Conservation (phyloP, 805 yeast genomes). For the Kuraishia hungarica region DNA sequence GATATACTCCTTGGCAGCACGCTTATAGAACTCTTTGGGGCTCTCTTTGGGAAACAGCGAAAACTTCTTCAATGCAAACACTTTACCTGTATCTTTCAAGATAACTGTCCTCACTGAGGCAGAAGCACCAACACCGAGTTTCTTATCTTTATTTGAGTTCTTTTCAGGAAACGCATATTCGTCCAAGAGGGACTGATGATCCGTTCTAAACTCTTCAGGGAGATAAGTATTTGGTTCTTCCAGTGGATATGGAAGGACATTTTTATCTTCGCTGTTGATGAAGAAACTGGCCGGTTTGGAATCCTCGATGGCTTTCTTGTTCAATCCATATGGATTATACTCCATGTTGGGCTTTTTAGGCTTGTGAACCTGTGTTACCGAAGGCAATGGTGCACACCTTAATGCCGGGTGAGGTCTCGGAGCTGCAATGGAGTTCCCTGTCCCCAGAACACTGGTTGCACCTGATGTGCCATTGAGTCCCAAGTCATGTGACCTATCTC, state of each 20-base stretch:
- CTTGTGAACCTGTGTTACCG: neutral
- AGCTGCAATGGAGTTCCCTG: neutral
- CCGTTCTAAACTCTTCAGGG: conserved; percentile 48
- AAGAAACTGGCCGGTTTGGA: conserved; percentile 17
- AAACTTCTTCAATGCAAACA: conserved; percentile 68
- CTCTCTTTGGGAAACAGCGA: conserved; percentile 54
- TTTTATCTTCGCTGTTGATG: conserved; percentile 26
- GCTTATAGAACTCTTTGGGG: conserved; percentile 61
- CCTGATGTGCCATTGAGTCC: neutral
- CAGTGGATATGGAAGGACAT: conserved; percentile 56
- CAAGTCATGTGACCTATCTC: neutral
- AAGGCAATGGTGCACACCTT: neutral
- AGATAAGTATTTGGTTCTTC: conserved; percentile 61
- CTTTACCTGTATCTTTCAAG: conserved; percentile 26
- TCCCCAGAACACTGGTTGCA: neutral
- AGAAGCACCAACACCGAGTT: conserved; percentile 70
- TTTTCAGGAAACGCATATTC: conserved; percentile 42
- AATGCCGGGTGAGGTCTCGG: neutral
- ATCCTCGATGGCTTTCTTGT: conserved; percentile 20
- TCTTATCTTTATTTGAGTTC: conserved; percentile 29
- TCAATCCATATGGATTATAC: conserved; percentile 60
- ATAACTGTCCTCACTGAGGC: conserved; percentile 54
- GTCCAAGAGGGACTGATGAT: conserved; percentile 43
- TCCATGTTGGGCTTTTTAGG: conserved; percentile 29
- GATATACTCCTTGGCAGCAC: conserved; percentile 64